Base-by-base conservation (phyloP, 2,329 filamentous ascomycete genomes). In the Cladophialophora carrionii region DNA sequence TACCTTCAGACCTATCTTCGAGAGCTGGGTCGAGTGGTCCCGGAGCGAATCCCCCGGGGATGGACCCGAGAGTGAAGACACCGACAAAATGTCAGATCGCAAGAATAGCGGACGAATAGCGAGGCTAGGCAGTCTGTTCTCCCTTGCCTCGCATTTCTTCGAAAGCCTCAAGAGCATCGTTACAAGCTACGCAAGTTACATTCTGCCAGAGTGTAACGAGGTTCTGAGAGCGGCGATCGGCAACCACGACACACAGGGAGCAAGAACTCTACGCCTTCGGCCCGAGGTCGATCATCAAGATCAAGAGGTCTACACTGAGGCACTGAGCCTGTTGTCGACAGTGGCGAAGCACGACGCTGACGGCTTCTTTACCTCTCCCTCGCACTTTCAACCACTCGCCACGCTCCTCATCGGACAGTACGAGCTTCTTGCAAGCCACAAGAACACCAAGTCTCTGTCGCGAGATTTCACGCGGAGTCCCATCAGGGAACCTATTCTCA, bases 1-100 rank as follows among this genome's bases (percentile, higher is more conserved):
- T 0, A 87, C 90, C 0, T 99, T 99, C 86, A 85, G 93, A 12
- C 96, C 95, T 0, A 87, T 99, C 68, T 99, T 98, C 80, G 84
- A 88, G 17, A 87, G 89, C 69, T 81, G 97, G n/a, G 83, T 96
- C 53, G 91, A 96, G 63, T 97, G 93, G 90, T 85, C 90, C 0
- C 83, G 81, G 20, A 79, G 81, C 1, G 41, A 48, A 4, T n/a
- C 17, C 37, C 29, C 24, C 3, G 41, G 20, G 17, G 48, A 31
- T 12, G 66, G 65, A 48, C n/a, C 66, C 12, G 22, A 46, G 10
- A 37, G 17, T 14, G 43, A n/a, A 20, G 49, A 58, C 20, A n/a
- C 37, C 17, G 37, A n/a, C 5, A 2, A 43, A 43, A 43, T 17
- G 17, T n/a, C 37, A 20, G 37, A 43, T 43, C 37, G 17, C 37